Evolutionary conservation across 2,329 filamentous ascomycete genomes (phyloP), one percentile per base, ranked within the genome.

Genomic region (Cordyceps cateniannulata): DNA sequence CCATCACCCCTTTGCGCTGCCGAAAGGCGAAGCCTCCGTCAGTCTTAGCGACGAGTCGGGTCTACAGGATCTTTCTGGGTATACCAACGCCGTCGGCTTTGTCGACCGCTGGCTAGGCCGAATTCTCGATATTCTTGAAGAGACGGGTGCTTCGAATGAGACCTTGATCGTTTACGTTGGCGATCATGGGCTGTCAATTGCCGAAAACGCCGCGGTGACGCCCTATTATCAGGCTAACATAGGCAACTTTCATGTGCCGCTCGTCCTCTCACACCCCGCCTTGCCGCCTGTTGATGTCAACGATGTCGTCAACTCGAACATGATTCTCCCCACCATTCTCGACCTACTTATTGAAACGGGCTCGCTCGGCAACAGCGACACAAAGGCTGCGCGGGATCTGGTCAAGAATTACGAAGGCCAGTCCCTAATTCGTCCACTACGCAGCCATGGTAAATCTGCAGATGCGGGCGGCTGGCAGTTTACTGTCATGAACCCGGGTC

Each of bases 391-490:
- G 1, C 62, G 59, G 2, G 70, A 72, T 32, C 66, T 74, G 9
- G 60, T 68, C 3, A 62, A 67, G 22, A 72, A 72, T 59, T 74
- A 73, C 49, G 72, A 74, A 51, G 72, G 72, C 3, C 70, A 73
- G 50, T 73, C 71, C 3, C 65, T 74, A 9, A 69, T 74, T 42
- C 71, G 72, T 8, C 67, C 69, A 0, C 65, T 70, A 22, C 66
- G 65, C 53, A 66, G 62, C 59, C 45, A 10, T 48, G 54, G 64
- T 14, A 62, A 63, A 1, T 10, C 55, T 32, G 62, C 62, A 1
- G 64, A 68, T 3, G 63, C 67, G 18, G 70, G 68, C 5, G 64
- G 70, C 45, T 74, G 72, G 72, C 71, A 73, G 20, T 72, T 72
- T 25, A 71, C 69, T 3, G 67, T 73, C 7, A 67, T 69, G 2